Conservation (phyloP, 2,329 filamentous ascomycete species). For the Penicillium crustosum region DNA sequence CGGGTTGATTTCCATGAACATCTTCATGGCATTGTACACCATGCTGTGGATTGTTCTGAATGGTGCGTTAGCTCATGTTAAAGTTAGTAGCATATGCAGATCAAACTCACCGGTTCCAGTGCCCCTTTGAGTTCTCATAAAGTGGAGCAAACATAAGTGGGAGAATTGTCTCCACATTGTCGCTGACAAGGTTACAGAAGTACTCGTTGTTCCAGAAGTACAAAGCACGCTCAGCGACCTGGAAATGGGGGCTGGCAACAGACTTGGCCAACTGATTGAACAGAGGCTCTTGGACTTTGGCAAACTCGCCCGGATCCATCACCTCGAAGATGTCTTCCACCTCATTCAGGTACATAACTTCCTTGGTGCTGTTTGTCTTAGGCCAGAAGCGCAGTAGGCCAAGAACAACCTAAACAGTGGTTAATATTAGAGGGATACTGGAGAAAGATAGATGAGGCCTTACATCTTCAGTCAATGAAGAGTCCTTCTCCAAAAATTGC, state of each 20-base stretch:
- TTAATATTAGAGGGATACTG: background rate
- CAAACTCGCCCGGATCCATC: conserved; percentile 98
- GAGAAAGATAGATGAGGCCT: conserved; percentile 25
- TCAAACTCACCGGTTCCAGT: conserved; percentile 85
- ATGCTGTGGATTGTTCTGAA: conserved; percentile 94
- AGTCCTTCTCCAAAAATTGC: conserved; percentile 97
- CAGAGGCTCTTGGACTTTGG: conserved; percentile 95
- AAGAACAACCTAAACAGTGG: conserved; percentile 70
- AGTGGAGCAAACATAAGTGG: conserved; percentile 99
- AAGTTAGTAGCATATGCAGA: background rate
- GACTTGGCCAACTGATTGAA: conserved; percentile 98
- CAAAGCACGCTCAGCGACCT: conserved; percentile 92
- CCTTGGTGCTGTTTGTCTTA: conserved; percentile 98
- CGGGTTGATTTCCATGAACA: conserved; percentile 99
- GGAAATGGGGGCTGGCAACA: conserved; percentile 96
- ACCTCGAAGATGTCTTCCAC: conserved; percentile 99
- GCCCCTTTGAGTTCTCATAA: conserved; percentile 98
- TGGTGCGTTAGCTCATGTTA: conserved; percentile 26
- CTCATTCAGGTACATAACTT: conserved; percentile 99
- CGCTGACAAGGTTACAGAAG: conserved; percentile 98
- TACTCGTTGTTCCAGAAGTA: conserved; percentile 99
- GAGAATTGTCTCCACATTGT: conserved; percentile 97
- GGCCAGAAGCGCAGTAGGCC: conserved; percentile 96
- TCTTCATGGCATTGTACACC: conserved; percentile 99
- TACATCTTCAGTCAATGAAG: conserved; percentile 93